Evolutionary conservation across 768 basidiomycete genomes (phyloP).

Genomic region (Naematelia encephala): DNA sequence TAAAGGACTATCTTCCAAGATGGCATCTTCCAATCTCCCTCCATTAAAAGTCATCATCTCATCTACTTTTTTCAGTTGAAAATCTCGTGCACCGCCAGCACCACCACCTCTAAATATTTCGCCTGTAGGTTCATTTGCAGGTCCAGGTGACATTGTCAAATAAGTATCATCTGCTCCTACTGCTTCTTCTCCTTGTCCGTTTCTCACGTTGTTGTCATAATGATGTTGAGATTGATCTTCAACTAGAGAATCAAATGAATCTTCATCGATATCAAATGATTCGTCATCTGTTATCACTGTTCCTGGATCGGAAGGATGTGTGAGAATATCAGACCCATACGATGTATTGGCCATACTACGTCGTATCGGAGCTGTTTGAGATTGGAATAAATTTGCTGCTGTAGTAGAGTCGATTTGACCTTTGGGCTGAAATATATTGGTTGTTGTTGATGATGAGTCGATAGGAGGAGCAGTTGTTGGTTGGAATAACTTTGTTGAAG

Average conservation of each 20-base stretch:
- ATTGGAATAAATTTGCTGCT: too few species aligned
- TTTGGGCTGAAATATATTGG: slow-evolving; percentile 5
- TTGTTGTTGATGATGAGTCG: slow-evolving; percentile 6
- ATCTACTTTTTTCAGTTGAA: slow-evolving; percentile 43
- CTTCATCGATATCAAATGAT: slow-evolving; percentile 24
- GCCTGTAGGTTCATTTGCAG: neutral
- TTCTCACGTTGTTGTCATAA: neutral
- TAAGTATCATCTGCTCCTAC: neutral
- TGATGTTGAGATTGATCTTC: neutral
- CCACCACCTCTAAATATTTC: slow-evolving; percentile 7
- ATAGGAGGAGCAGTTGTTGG: neutral
- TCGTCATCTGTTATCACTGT: slow-evolving; percentile 20
- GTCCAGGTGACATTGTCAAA: neutral
- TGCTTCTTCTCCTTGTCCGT: neutral
- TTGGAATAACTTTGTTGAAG: slow-evolving; percentile 4
- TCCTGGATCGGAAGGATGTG: neutral
- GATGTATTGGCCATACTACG: slow-evolving; percentile 38
- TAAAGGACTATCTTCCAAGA: neutral
- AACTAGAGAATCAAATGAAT: slow-evolving; percentile 3
- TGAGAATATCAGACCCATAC: slow-evolving; percentile 27
- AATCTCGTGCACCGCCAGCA: neutral
- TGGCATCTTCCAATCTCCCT: slow-evolving; percentile 43
- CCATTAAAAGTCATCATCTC: slow-evolving; percentile 49
- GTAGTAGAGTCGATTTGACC: neutral
- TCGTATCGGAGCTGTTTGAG: slow-evolving; percentile 11